Evolutionary conservation across 139 green algal species (phyloP), one percentile per base, ranked within the genome.

Genomic region (Coelastrella sp.): DNA sequence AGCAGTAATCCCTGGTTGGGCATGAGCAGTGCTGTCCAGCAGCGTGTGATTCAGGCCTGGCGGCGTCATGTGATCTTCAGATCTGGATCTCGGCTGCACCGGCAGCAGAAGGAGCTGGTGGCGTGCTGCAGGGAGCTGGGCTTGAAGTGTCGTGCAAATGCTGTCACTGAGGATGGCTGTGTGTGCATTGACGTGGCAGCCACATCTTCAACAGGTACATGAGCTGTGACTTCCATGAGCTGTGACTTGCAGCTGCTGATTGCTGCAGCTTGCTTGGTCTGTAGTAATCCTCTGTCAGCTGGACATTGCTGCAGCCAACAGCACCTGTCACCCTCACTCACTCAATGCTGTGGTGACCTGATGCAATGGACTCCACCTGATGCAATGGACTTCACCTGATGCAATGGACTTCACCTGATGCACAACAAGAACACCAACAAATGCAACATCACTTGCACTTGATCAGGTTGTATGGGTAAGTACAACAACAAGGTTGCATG

Each of bases 151-250:
- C 70, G 56, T 61, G 65, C 65, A 14, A 88, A 82, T 65, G 90
- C 58, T 22, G 73, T 90, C 11, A 93, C 91, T 0, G 78, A 79
- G 1, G 93, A 95, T 84, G 90, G 93, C 15, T 87, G 81, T 25
- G 88, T 74, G 12, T 73, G 87, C 65, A 89, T 91, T 9, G 92
- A 95, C 76, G 65, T 93, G 22, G 87, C 84, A 14, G 83, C 91
- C 4, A 84, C 73, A 12, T 35, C 90, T 27, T 49, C 75, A 22
- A 7, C 78, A 68, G 81, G 74, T 58, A 72, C 15, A 17, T 49
- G 35, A 49, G 35, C 35, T 49, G 1, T 49, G 35, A 49, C 35
- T 49, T 49, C 1, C 35, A 49, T 1, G 1, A 5, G 35, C 35
- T 49, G 35, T 49, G 35, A 49, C 35, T 49, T 49, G 35, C 35